These are phyloP conservation scores for Diphasiastrum complanatum DNA, from an alignment of 83 land plant genomes.

Conservation along the genomic window DNA sequence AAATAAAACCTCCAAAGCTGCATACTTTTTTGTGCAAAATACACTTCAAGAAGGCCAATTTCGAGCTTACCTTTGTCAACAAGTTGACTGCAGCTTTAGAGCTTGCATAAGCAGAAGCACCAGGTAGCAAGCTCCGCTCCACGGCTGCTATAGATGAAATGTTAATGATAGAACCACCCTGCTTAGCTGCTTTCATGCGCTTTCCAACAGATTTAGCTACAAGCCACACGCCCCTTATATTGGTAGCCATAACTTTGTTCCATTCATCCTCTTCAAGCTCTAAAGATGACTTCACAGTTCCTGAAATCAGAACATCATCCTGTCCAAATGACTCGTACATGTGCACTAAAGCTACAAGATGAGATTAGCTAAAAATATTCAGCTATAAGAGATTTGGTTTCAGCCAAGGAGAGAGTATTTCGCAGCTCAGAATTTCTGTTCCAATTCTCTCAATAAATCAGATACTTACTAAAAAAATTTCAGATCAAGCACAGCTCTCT, in stretches of 20 bases:
- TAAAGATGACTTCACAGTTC: constrained; percentile 37
- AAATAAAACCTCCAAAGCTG: too few relatives aligned
- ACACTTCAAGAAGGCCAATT: not conserved
- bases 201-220: constrained; percentile 47
- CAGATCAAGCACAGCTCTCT: too few relatives aligned
- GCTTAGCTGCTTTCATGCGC: constrained; percentile 37
- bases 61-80: constrained; percentile 48
- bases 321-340: too few relatives aligned
- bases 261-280: constrained; percentile 51
- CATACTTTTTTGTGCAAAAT: too few relatives aligned
- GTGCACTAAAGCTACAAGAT: too few relatives aligned
- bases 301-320: constrained; percentile 27
- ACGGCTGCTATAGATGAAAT: constrained; percentile 46
- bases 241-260: constrained; percentile 38
- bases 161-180: constrained; percentile 52
- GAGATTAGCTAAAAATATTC: too few relatives aligned
- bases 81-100: constrained; percentile 53
- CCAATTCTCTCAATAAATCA: too few relatives aligned
- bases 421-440: too few relatives aligned
- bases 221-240: constrained; percentile 47
- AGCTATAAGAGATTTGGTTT: too few relatives aligned
- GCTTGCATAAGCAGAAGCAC: constrained; percentile 42
- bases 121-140: constrained; percentile 42
- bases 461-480: too few relatives aligned
- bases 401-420: too few relatives aligned